Conservation (phyloP, 140 eudicot genomes). For the Cichorium intybus region DNA sequence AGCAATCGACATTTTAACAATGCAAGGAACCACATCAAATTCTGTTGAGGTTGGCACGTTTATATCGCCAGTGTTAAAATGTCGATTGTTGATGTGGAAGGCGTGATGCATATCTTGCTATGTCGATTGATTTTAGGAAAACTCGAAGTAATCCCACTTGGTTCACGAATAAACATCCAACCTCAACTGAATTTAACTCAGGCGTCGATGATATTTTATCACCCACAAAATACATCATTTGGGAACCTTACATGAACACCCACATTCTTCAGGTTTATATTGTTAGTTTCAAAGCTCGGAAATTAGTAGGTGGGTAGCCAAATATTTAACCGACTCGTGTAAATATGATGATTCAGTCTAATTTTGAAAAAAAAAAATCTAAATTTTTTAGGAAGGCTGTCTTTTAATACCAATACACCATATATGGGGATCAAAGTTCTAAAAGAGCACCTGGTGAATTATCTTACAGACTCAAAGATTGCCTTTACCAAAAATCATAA, state of each 20-base stretch:
- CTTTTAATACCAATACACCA: slow-evolving; percentile 29
- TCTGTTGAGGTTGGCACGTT: too few relatives aligned
- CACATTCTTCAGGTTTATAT: slow-evolving; percentile 46
- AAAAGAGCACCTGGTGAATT: slow-evolving; percentile 31
- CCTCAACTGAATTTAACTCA: slow-evolving; percentile 48
- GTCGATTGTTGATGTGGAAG: slow-evolving; percentile 39
- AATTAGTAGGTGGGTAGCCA: too few relatives aligned
- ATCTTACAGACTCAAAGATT: slow-evolving; percentile 37
- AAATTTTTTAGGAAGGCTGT: too few relatives aligned
- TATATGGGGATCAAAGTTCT: slow-evolving; percentile 33
- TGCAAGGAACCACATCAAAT: too few relatives aligned
- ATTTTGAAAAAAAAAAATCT: too few relatives aligned
- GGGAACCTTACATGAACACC: slow-evolving; percentile 61
- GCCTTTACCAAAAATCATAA: slow-evolving; percentile 14
- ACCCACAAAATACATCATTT: slow-evolving; percentile 51
- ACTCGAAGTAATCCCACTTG: slow-evolving; percentile 28
- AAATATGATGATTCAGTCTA: too few relatives aligned
- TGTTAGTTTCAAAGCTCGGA: slow-evolving; percentile 44
- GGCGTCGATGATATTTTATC: slow-evolving; percentile 45
- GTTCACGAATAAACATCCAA: slow-evolving; percentile 45
- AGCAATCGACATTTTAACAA: slow-evolving; percentile 19
- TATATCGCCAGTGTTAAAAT: slow-evolving; percentile 43
- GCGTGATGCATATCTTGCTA: slow-evolving; percentile 50
- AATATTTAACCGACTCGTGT: too few relatives aligned
- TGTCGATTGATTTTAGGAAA: slow-evolving; percentile 63